Conservation (phyloP, 2,329 filamentous ascomycete genomes). For the Xylaria sp. region DNA sequence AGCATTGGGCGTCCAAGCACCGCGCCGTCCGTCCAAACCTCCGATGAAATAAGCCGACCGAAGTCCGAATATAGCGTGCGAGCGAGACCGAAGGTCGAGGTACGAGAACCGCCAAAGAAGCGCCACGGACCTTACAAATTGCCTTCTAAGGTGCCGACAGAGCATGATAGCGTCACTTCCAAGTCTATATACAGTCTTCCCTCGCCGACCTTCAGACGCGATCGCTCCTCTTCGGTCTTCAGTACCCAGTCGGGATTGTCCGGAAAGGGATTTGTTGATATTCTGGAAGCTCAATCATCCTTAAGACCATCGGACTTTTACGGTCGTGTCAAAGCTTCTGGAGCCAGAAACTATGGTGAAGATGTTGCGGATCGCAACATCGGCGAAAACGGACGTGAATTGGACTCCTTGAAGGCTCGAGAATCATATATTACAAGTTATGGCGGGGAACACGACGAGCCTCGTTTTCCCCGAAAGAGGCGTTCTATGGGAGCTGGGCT, state of each 20-base stretch:
- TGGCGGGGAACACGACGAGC: constrained; percentile 20
- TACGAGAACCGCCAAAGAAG: constrained; percentile 27
- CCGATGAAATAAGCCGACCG: constrained; percentile 11
- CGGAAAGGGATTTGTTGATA: constrained; percentile 48
- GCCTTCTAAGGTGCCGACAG: constrained; percentile 25
- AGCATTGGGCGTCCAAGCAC: constrained; percentile 42
- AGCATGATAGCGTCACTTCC: constrained; percentile 10
- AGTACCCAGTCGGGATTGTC: constrained; percentile 32
- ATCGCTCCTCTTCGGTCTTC: constrained; percentile 38
- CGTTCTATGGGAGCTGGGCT: constrained; percentile 30
- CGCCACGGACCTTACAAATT: constrained; percentile 34
- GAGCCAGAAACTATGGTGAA: constrained; percentile 61
- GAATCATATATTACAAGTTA: constrained; percentile 38
- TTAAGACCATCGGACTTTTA: constrained; percentile 53
- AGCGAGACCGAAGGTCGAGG: constrained; percentile 4
- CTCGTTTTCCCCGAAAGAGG: constrained; percentile 22
- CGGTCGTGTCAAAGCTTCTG: constrained; percentile 52
- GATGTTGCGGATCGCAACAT: constrained; percentile 67
- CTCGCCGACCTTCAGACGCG: constrained; percentile 29
- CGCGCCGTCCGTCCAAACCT: constrained; percentile 32
- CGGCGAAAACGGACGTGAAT: constrained; percentile 39
- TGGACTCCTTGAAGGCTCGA: constrained; percentile 39
- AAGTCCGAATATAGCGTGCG: constrained; percentile 21
- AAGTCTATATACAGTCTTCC: constrained; percentile 25
- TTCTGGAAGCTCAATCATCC: constrained; percentile 61